Base-by-base conservation (phyloP, 1,139 yeast genomes). In the Suhomyces ambrosiae region DNA sequence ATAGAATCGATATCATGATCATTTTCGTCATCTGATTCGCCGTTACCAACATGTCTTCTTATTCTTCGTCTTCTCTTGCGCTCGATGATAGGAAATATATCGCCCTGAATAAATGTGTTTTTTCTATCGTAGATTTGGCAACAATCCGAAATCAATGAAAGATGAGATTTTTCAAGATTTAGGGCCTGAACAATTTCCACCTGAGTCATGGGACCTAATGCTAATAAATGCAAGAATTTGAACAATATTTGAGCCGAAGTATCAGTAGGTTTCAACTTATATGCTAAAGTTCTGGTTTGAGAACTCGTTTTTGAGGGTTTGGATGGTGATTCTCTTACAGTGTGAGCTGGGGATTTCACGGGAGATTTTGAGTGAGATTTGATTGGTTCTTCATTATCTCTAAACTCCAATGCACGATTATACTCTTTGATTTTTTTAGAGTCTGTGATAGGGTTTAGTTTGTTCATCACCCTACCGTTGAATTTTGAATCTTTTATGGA, bases 171-270 rank as follows among this genome's bases (percentile, higher is more conserved):
- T 11, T 42, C 43, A 3, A 42, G 36, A 10, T 44, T 38, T 15
- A 60, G 42, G 16, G 47, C 34, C 27, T 33, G 40, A 11, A 40
- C 32, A 12, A 59, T 41, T 23, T 40, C 38, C 3, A 46, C 37
- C 30, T 43, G 48, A 7, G 67, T 49, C 24, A 59, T 55, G 7
- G 76, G 76, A 7, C 76, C 76, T 32, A 71, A 54, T 12, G 75
- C 70, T 36, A 68, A 33, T 41, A 63, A 56, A 34, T 61, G 56
- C 14, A 68, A 44, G 40, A 70, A 63, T 42, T 68, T 68, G 32
- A 41, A 32, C 9, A 48, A 22, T 6, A 54, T 37, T n/a, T 44
- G 53, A 8, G 48, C 33, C 10, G 44, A 38, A 3, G 63, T 32
- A 40, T 68, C 73, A n/a, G 47, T 22, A 4, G 48, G 17, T 1